Evolutionary conservation across 2,329 filamentous ascomycete genomes (phyloP).

Genomic region (Pseudopithomyces chartarum): DNA sequence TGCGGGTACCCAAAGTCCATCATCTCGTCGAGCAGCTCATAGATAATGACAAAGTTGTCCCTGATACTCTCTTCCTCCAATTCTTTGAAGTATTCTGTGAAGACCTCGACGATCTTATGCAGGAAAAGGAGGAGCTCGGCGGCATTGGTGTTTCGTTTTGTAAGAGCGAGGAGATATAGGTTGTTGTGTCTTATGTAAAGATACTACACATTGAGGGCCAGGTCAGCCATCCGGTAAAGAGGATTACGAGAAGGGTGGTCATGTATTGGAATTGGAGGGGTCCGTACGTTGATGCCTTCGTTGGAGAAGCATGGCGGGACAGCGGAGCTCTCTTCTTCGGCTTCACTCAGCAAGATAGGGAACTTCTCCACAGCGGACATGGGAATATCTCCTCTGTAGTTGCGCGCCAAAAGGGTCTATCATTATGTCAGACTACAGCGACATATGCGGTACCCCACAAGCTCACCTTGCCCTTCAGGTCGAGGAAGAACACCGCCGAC

Average conservation of each 20-base stretch:
- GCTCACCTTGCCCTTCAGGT: slow-evolving; percentile 97
- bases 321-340: slow-evolving; percentile 97
- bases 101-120: slow-evolving; percentile 97
- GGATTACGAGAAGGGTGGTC: neutral
- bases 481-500: slow-evolving; percentile 96
- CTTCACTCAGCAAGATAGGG: slow-evolving; percentile 91
- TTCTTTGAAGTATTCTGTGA: slow-evolving; percentile 99
- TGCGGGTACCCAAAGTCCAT: slow-evolving; percentile 99
- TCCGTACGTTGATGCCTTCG: slow-evolving; percentile 91
- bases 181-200: slow-evolving; percentile 99
- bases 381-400: slow-evolving; percentile 97
- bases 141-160: slow-evolving; percentile 98
- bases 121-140: slow-evolving; percentile 98
- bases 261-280: slow-evolving; percentile 3
- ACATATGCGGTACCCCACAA: slow-evolving; percentile 25
- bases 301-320: slow-evolving; percentile 98
- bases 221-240: neutral
- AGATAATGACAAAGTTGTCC: slow-evolving; percentile 99
- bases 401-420: slow-evolving; percentile 95
- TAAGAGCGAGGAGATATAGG: slow-evolving; percentile 95
- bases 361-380: slow-evolving; percentile 99
- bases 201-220: slow-evolving; percentile 64
- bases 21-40: slow-evolving; percentile 98
- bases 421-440: slow-evolving; percentile 33
- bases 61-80: slow-evolving; percentile 98